Conservation (phyloP, 495 filamentous ascomycete species). For the Penicillium samsonianum region DNA sequence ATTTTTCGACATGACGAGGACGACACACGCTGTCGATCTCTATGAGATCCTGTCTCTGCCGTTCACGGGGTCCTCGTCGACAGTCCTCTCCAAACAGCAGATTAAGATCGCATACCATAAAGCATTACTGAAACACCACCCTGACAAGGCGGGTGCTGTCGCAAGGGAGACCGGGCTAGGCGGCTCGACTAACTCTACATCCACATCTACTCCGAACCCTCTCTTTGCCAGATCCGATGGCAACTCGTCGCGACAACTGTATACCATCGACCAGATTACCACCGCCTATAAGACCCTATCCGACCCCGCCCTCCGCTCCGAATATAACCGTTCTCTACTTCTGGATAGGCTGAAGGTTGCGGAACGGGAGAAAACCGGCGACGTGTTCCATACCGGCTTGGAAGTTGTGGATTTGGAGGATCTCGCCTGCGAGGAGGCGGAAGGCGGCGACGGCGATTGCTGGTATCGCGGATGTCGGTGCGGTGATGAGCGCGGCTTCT, state of each 20-base stretch:
- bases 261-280: conserved; percentile 77
- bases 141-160: conserved; percentile 62
- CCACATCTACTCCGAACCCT: background rate
- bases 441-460: conserved; percentile 15
- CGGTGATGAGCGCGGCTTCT: conserved; percentile 72
- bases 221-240: background rate
- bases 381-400: conserved; percentile 63
- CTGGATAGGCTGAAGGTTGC: conserved; percentile 34
- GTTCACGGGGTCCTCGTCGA: conserved; percentile 25
- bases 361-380: conserved; percentile 30
- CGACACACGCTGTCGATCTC: conserved; percentile 33
- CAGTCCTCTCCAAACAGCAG: conserved; percentile 40
- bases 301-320: conserved; percentile 53
- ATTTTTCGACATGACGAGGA: conserved; percentile 24
- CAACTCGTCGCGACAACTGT: conserved; percentile 22
- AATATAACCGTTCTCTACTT: conserved; percentile 64
- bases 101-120: conserved; percentile 78
- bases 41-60: conserved; percentile 59
- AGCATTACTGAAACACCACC: conserved; percentile 77
- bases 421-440: conserved; percentile 55
- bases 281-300: conserved; percentile 72
- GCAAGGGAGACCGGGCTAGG: conserved; percentile 15
- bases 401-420: conserved; percentile 87
- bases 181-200: background rate
- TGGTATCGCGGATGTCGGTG: conserved; percentile 80